phyloP scores from a whole-genome alignment of 169 alveolate species.

The Plasmodium knowlesi region DNA sequence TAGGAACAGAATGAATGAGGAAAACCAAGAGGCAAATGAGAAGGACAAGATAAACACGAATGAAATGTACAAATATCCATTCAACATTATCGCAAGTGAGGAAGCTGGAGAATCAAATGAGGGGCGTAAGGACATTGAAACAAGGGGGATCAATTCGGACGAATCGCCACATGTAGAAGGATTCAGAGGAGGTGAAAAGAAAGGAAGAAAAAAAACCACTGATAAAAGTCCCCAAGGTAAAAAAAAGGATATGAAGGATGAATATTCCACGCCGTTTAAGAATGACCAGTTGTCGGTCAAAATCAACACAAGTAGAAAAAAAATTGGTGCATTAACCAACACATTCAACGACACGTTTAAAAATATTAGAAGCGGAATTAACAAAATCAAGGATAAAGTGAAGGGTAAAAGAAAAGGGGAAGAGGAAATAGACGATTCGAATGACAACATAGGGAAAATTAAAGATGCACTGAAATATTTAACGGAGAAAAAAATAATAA shows the following conservation, averaged over 20 bases:
- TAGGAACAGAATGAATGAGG: background rate
- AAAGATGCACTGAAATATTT: constrained; percentile 44
- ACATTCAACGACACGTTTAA: background rate
- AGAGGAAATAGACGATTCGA: background rate
- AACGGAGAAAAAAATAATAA: constrained; percentile 47
- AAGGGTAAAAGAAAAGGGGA: background rate
- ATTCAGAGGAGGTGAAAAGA: background rate
- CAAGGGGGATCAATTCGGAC: background rate
- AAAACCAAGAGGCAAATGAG: background rate
- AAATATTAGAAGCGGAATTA: constrained; percentile 9
- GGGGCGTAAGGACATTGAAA: background rate
- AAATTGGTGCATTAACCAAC: background rate
- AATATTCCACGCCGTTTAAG: background rate
- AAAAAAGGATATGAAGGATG: background rate
- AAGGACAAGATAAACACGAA: background rate
- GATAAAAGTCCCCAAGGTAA: background rate
- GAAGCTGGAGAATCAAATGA: background rate
- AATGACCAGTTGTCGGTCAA: background rate
- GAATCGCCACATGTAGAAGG: background rate
- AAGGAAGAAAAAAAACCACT: background rate
- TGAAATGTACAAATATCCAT: constrained; percentile 17
- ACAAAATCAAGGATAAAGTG: background rate
- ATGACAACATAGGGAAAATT: constrained; percentile 9
- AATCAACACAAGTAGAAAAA: background rate
- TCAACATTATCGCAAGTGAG: constrained; percentile 18